Evolutionary conservation across 129 eudicot species (phyloP).

Genomic region (Flaveria brownii): DNA sequence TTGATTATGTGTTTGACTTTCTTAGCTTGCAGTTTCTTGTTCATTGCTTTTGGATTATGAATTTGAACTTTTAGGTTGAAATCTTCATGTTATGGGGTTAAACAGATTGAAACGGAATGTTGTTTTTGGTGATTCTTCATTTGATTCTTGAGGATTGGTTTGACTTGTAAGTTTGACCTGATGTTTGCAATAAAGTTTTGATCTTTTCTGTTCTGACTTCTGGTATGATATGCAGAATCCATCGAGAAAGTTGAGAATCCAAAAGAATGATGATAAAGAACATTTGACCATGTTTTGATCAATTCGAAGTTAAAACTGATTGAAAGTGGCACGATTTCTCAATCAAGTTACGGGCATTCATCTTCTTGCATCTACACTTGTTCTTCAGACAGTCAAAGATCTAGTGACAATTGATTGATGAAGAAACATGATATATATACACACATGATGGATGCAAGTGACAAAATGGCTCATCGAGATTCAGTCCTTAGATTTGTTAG

Average conservation of each 20-base stretch:
- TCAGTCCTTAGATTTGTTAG: constrained; percentile 3
- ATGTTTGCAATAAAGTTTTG: constrained; percentile 12
- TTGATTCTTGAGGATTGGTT: constrained; percentile 8
- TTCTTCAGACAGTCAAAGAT: too few species aligned
- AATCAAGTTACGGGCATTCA: constrained; percentile 41
- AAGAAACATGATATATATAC: constrained; percentile 10
- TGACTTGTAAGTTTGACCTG: constrained; percentile 18
- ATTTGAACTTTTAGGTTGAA: neutral
- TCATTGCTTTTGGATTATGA: constrained; percentile 16
- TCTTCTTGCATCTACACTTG: too few species aligned
- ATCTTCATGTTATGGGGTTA: constrained; percentile 4
- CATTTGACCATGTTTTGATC: constrained; percentile 35
- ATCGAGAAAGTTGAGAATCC: constrained; percentile 38
- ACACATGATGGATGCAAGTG: constrained; percentile 28
- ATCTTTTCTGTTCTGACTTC: constrained; percentile 1
- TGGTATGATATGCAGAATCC: constrained; percentile 42
- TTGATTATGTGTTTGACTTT: constrained; percentile 12
- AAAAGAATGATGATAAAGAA: constrained; percentile 27
- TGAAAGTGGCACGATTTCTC: constrained; percentile 44
- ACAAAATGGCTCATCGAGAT: constrained; percentile 21
- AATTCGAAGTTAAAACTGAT: constrained; percentile 28
- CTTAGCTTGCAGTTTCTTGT: constrained; percentile 5
- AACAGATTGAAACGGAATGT: neutral
- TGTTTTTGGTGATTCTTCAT: neutral
- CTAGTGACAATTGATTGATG: neutral